Evolutionary conservation across 352 stramenopile species (phyloP).

Genomic region (Phytophthora megakarya): DNA sequence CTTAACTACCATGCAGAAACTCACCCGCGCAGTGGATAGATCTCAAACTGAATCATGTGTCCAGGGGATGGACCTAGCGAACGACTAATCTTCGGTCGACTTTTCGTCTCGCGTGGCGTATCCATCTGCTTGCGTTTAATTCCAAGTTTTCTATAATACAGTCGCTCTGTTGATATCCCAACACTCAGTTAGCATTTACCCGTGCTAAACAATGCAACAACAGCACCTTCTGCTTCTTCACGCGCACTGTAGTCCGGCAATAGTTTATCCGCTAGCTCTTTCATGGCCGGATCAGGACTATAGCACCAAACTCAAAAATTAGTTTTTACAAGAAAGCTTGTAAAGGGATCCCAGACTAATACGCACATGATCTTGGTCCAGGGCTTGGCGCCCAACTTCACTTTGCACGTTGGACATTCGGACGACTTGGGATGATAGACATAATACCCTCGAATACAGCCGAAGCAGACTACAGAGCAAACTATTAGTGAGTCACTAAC

Average conservation of each 20-base stretch:
- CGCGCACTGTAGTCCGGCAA: conserved; percentile 46
- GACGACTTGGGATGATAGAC: conserved; percentile 32
- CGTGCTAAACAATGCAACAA: background rate
- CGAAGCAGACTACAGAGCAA: conserved; percentile 56
- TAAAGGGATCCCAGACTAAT: background rate
- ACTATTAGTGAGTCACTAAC: background rate
- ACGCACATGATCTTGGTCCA: conserved; percentile 60
- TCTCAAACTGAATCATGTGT: conserved; percentile 51
- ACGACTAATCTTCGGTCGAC: conserved; percentile 21
- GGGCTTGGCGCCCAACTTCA: conserved; percentile 54
- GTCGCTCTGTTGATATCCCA: conserved; percentile 30
- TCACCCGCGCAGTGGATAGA: conserved; percentile 49
- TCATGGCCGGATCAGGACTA: conserved; percentile 61
- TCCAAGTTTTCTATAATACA: conserved; percentile 53
- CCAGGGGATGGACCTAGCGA: conserved; percentile 36
- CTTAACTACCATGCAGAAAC: conserved; percentile 6
- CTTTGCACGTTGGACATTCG: conserved; percentile 54
- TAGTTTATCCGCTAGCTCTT: conserved; percentile 59
- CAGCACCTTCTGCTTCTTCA: conserved; percentile 51
- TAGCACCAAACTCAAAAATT: conserved; percentile 4
- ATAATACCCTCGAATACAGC: conserved; percentile 63
- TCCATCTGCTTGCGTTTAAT: conserved; percentile 62
- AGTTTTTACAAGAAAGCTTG: background rate
- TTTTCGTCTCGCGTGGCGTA: conserved; percentile 6
- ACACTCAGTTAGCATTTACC: background rate